A percentile compares a stretch with the other conserved stretches of the same genome.
Conservation (phyloP, 768 basidiomycete species). For the Collybia sordida region DNA sequence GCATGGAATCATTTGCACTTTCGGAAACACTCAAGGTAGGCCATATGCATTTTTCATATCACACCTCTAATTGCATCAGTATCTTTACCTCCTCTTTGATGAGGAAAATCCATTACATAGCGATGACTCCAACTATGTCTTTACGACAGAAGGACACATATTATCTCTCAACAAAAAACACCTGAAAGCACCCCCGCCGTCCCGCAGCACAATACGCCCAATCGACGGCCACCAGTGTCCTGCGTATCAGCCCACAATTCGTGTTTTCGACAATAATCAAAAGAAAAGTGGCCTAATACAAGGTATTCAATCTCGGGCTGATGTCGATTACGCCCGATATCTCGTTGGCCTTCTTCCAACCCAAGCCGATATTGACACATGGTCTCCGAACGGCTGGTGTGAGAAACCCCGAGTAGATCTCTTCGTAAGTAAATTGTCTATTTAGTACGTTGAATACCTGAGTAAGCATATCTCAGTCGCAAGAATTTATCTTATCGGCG, state of each 20-base stretch:
- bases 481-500: constrained; percentile 77
- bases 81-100: constrained; percentile 91
- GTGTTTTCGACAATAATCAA: constrained; percentile 28
- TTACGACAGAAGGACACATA: constrained; percentile 95
- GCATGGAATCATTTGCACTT: constrained; percentile 97
- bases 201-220: constrained; percentile 59
- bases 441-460: background rate
- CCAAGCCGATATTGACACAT: constrained; percentile 51
- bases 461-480: constrained; percentile 49
- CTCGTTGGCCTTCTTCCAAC: constrained; percentile 57
- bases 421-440: constrained; percentile 50
- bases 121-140: constrained; percentile 85
- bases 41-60: background rate
- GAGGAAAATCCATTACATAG: constrained; percentile 73
- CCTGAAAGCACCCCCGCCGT: constrained; percentile 55
- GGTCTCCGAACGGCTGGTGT: constrained; percentile 77
- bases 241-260: constrained; percentile 51
- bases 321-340: constrained; percentile 79
- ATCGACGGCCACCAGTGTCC: constrained; percentile 76
- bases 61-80: constrained; percentile 43
- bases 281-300: constrained; percentile 50
- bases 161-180: constrained; percentile 60
- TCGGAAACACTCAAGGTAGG: constrained; percentile 88
- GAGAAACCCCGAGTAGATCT: constrained; percentile 63
- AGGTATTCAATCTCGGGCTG: constrained; percentile 70